phyloP scores from a whole-genome alignment of 176 grass and related monocot species.

The Neostapfia colusana region DNA sequence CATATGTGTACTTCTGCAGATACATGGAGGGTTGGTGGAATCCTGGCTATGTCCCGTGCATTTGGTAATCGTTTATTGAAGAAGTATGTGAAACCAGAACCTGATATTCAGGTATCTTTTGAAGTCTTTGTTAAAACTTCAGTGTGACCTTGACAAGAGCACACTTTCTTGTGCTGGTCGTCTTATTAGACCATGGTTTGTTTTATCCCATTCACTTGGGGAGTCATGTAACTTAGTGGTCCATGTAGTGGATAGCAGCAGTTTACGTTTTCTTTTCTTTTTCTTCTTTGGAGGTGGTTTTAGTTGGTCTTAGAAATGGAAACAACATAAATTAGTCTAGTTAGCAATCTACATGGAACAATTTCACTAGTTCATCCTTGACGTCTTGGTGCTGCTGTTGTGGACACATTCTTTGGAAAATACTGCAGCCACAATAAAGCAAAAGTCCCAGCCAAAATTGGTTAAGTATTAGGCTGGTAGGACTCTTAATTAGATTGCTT shows the following conservation, averaged over 20 bases:
- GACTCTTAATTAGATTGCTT: too few relatives aligned
- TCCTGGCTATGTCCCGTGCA: conserved; percentile 90
- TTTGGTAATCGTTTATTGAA: conserved; percentile 82
- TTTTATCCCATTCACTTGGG: not conserved
- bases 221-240: not conserved
- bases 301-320: conserved; percentile 3
- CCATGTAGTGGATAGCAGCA: not conserved
- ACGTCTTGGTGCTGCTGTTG: not conserved
- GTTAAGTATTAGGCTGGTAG: too few relatives aligned
- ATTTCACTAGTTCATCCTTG: not conserved
- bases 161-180: not conserved
- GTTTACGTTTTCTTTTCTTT: not conserved
- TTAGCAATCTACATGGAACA: not conserved
- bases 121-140: conserved; percentile 30
- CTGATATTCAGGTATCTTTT: conserved; percentile 74
- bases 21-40: conserved; percentile 83
- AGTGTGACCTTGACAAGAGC: not conserved
- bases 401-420: too few relatives aligned
- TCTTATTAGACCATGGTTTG: not conserved
- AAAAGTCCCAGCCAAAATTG: too few relatives aligned
- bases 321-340: conserved; percentile 2
- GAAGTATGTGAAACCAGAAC: conserved; percentile 71
- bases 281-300: not conserved
- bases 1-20: conserved; percentile 41
- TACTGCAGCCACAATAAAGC: too few relatives aligned